Evolutionary conservation across 169 alveolate genomes (phyloP).

Genomic region (Cryptosporidium muris): DNA sequence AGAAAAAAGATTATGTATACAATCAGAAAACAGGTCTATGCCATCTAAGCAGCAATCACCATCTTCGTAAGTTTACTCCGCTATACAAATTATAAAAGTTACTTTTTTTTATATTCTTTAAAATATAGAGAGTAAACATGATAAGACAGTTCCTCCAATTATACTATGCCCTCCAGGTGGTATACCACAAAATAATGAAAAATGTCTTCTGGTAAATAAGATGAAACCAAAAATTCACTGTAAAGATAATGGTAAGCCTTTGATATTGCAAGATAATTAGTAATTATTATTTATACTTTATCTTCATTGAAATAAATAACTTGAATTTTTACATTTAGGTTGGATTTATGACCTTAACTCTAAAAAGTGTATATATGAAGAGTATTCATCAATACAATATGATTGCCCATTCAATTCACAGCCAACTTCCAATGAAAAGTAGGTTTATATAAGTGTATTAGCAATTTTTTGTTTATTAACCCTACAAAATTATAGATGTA

Average conservation of each 20-base stretch:
- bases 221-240: conserved; percentile 45
- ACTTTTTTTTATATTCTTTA: background rate
- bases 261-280: background rate
- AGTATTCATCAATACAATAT: conserved; percentile 14
- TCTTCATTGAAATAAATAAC: background rate
- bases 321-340: background rate
- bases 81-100: background rate
- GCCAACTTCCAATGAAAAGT: conserved; percentile 39
- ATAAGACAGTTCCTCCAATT: conserved; percentile 53
- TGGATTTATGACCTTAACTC: conserved; percentile 36
- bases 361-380: conserved; percentile 36
- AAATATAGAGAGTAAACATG: background rate
- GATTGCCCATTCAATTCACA: conserved; percentile 65
- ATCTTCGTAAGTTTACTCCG: conserved; percentile 42
- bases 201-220: conserved; percentile 22
- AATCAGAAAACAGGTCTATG: conserved; percentile 58
- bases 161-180: conserved; percentile 54
- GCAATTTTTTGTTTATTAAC: background rate
- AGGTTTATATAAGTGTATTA: background rate
- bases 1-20: conserved; percentile 60
- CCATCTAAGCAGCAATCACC: conserved; percentile 67
- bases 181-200: conserved; percentile 25
- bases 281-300: background rate
- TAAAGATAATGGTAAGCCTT: conserved; percentile 27
- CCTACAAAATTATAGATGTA: conserved; percentile 8